Conservation (phyloP, 169 alveolate species). For the Fabrea salina region DNA sequence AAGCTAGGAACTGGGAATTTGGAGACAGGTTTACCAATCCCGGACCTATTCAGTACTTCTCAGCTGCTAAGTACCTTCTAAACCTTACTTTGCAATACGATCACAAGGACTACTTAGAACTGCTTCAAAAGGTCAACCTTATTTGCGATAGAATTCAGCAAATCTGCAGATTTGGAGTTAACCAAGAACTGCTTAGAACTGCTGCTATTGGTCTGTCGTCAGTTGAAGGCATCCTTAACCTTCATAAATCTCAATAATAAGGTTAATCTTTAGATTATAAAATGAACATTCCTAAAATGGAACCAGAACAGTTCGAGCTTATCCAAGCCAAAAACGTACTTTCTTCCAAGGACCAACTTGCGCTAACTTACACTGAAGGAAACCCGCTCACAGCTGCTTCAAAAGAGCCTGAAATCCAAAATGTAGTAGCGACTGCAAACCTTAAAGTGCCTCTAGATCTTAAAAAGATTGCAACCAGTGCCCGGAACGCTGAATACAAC, state of each 20-base stretch:
- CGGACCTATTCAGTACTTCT: slow-evolving; percentile 95
- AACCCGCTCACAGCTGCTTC: no score
- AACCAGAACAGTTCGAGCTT: no score
- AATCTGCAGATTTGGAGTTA: slow-evolving; percentile 88
- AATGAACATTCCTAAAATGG: no score
- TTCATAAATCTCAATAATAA: no score
- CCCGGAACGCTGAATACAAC: slow-evolving; percentile 96
- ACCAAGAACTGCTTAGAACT: slow-evolving; percentile 79
- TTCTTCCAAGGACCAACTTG: no score
- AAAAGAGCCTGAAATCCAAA: slow-evolving; percentile 40
- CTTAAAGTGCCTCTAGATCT: slow-evolving; percentile 87
- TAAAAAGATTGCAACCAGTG: slow-evolving; percentile 90
- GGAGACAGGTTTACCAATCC: slow-evolving; percentile 95
- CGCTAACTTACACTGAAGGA: no score
- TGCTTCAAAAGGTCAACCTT: slow-evolving; percentile 86
- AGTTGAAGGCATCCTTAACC: slow-evolving; percentile 3
- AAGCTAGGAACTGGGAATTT: slow-evolving; percentile 84
- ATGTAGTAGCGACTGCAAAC: slow-evolving; percentile 95
- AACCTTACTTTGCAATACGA: slow-evolving; percentile 84
- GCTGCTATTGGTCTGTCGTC: slow-evolving; percentile 41
- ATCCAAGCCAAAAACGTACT: no score
- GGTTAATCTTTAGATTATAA: no score
- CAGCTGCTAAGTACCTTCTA: slow-evolving; percentile 79
- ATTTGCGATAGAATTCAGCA: slow-evolving; percentile 78
- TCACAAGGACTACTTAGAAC: slow-evolving; percentile 87